Base-by-base conservation (phyloP, 2,329 filamentous ascomycete genomes). In the Ophiostoma pallidulum region DNA sequence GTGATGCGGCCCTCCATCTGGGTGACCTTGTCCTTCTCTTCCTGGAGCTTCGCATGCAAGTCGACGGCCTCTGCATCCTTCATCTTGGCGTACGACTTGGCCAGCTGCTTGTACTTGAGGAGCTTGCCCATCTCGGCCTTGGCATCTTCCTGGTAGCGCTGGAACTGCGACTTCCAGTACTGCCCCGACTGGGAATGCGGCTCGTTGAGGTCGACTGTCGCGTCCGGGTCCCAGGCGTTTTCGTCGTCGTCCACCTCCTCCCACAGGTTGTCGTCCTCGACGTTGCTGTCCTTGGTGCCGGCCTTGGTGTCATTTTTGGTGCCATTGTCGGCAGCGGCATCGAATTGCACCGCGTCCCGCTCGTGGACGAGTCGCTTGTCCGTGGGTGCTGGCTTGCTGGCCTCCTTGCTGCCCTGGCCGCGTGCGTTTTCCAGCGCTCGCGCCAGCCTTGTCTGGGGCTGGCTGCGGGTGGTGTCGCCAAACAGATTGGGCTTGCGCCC, bases 81-180 rank as follows among this genome's bases (percentile, higher is more conserved):
- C 65, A 83, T 78, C 60, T 82, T 81, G 37, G 86, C 86, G 59
- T 83, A 90, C 47, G 80, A 82, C 65, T 86, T 90, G 49, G 85
- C 84, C 52, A 87, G 71, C 59, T 86, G 78, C 68, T 89, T 87
- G 70, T 89, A 90, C 59, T 78, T 79, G 59, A 90, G 75, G 59
- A 91, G 71, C 66, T 84, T 86, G 66, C 81, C 80, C 71, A 89
- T 82, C 62, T 90, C 83, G 37, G 72, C 74, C 61, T 78, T 79
- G 53, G 84, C 85, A 53, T 84, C 82, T 38, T 78, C 72, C 41
- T 86, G 80, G 58, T 90, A 91, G 47, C 73, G 75, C 55, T 86
- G 75, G 57, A 85, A 90, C 59, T 88, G 78, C 20, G 77, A 74
- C 64, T 90, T 90, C 86, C 86, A 91, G 64, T 85, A 89, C 57